phyloP scores from a whole-genome alignment of 257 asterid species.

The Fraxinus excelsior region DNA sequence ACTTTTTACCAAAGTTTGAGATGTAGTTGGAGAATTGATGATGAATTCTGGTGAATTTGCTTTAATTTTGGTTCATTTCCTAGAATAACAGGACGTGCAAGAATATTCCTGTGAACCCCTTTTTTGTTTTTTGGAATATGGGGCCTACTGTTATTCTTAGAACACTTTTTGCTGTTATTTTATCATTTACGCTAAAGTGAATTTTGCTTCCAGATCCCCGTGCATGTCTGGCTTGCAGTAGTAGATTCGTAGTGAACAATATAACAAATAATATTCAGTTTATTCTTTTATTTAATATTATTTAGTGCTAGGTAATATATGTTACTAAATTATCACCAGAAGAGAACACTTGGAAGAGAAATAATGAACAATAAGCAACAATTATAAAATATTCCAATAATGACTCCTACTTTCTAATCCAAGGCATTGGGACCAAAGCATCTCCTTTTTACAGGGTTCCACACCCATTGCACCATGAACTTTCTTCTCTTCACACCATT shows the following conservation, averaged over 20 bases:
- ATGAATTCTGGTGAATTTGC: not conserved
- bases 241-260: not conserved
- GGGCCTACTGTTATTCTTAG: not conserved
- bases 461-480: constrained; percentile 85
- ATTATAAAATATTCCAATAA: not conserved
- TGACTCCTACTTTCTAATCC: constrained; percentile 36
- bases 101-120: not conserved
- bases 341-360: not conserved
- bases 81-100: not conserved
- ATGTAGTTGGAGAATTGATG: not conserved
- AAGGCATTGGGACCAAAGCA: constrained; percentile 78
- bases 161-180: not conserved
- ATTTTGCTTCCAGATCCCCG: not conserved
- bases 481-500: constrained; percentile 69
- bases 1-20: not conserved
- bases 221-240: not conserved
- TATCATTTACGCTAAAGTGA: not conserved
- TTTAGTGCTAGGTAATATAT: not conserved
- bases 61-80: not conserved
- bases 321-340: not conserved
- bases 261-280: not conserved
- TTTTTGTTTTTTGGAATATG: too few species aligned
- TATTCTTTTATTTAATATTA: not conserved
- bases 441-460: constrained; percentile 58
- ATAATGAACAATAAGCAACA: not conserved